phyloP scores from a whole-genome alignment of 83 land plant species.

The Picea engelmannii region DNA sequence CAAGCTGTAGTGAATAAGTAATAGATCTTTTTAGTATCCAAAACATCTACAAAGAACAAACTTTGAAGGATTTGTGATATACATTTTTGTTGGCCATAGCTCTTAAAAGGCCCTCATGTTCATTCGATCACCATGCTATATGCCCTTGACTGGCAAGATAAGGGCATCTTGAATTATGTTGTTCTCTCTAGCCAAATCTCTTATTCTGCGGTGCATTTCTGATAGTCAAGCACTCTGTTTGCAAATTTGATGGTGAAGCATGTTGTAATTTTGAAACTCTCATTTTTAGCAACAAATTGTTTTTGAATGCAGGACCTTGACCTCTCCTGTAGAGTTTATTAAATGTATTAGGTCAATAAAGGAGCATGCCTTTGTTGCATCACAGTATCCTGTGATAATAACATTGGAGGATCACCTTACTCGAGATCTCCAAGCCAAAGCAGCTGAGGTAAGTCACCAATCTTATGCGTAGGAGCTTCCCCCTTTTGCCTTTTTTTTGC shows the following conservation, averaged over 20 bases:
- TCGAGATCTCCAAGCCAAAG: slow-evolving; percentile 51
- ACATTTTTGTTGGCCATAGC: neutral
- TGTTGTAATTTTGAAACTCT: neutral
- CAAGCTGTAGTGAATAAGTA: neutral
- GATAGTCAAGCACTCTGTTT: neutral
- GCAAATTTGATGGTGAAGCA: neutral
- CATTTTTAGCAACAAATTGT: neutral
- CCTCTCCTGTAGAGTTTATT: slow-evolving; percentile 47
- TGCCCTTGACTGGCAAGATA: neutral
- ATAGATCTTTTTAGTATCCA: neutral
- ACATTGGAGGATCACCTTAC: slow-evolving; percentile 75
- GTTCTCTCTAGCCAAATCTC: neutral
- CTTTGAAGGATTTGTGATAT: slow-evolving; percentile 1
- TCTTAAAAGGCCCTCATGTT: neutral
- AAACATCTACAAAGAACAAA: neutral
- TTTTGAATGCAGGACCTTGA: slow-evolving; percentile 51
- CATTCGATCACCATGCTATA: neutral
- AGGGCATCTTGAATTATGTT: neutral
- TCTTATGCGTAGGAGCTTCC: neutral
- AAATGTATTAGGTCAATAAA: slow-evolving; percentile 60
- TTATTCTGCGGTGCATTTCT: neutral
- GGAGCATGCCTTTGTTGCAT: slow-evolving; percentile 56
- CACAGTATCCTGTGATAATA: slow-evolving; percentile 65
- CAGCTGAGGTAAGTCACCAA: slow-evolving; percentile 46
- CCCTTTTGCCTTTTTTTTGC: neutral